Conservation (phyloP, 2,329 filamentous ascomycete species). For the Neonectria ditissima region DNA sequence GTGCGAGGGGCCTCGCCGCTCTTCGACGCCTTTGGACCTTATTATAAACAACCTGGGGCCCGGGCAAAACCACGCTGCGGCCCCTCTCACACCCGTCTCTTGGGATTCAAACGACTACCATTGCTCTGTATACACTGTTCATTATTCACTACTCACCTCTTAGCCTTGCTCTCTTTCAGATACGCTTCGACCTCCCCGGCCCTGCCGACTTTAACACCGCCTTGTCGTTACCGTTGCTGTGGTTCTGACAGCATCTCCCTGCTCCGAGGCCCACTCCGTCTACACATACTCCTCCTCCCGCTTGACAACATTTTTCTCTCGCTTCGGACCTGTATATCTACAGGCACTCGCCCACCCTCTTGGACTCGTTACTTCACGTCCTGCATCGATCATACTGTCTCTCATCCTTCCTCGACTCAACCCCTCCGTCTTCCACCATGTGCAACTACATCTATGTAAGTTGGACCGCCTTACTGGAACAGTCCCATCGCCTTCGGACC, state of each 20-base stretch:
- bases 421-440: constrained; percentile 50
- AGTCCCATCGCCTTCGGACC: constrained; percentile 4
- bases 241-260: constrained; percentile 13
- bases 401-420: constrained; percentile 8
- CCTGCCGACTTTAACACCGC: constrained; percentile 22
- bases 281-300: neutral
- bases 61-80: constrained; percentile 26
- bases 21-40: constrained; percentile 30
- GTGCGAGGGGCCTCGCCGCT: constrained; percentile 25
- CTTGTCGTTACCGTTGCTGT: constrained; percentile 15
- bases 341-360: constrained; percentile 10
- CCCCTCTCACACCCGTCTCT: constrained; percentile 37
- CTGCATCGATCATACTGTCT: constrained; percentile 1
- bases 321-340: constrained; percentile 16
- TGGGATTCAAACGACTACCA: constrained; percentile 37
- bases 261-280: constrained; percentile 10
- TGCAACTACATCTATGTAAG: constrained; percentile 65
- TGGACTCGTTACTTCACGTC: neutral
- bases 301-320: constrained; percentile 11
- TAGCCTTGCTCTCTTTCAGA: constrained; percentile 34
- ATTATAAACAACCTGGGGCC: constrained; percentile 45
- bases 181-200: constrained; percentile 35
- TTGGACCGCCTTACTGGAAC: constrained; percentile 21
- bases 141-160: constrained; percentile 26
- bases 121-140: constrained; percentile 39